Percentiles rank a stretch among this genome's conserved stretches.
Evolutionary conservation across 2,329 filamentous ascomycete genomes (phyloP).

Genomic region (Monosporascus sp.): DNA sequence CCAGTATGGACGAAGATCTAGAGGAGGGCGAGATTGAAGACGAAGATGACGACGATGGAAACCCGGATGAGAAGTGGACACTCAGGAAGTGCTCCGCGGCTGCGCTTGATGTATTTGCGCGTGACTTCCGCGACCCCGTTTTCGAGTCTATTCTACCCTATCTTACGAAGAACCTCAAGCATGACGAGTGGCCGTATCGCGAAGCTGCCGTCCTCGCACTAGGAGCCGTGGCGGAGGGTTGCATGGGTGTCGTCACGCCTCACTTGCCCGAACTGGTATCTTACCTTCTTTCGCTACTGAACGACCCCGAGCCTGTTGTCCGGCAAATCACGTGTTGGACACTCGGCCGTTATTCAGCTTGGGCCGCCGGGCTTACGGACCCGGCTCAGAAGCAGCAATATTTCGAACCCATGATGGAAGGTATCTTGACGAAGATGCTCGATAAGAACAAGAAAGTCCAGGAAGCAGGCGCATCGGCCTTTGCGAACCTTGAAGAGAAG

Average conservation of each 20-base stretch:
- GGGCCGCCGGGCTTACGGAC: conserved; percentile 74
- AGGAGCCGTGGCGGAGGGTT: conserved; percentile 91
- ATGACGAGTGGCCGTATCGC: conserved; percentile 83
- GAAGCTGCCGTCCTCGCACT: conserved; percentile 93
- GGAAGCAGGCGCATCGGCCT: conserved; percentile 90
- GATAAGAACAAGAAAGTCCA: conserved; percentile 98
- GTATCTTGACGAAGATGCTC: conserved; percentile 88
- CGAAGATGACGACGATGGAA: conserved; percentile 69
- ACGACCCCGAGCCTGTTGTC: conserved; percentile 83
- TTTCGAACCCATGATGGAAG: conserved; percentile 97
- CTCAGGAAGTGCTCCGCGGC: conserved; percentile 95
- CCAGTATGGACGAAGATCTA: conserved; percentile 63
- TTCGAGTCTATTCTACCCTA: conserved; percentile 93
- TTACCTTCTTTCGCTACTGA: conserved; percentile 80
- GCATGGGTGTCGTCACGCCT: conserved; percentile 81
- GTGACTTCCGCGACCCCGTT: conserved; percentile 80
- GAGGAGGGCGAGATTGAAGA: conserved; percentile 85
- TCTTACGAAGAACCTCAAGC: conserved; percentile 80
- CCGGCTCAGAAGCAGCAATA: conserved; percentile 64
- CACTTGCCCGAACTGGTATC: conserved; percentile 87
- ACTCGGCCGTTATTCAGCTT: conserved; percentile 84
- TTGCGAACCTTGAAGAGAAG: conserved; percentile 93
- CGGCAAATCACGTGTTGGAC: conserved; percentile 98
- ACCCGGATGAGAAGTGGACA: conserved; percentile 91
- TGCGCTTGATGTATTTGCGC: conserved; percentile 87